These are phyloP conservation scores for Penicillium sp. DNA, from an alignment of 2,329 filamentous ascomycete genomes.

Conservation along the genomic window DNA sequence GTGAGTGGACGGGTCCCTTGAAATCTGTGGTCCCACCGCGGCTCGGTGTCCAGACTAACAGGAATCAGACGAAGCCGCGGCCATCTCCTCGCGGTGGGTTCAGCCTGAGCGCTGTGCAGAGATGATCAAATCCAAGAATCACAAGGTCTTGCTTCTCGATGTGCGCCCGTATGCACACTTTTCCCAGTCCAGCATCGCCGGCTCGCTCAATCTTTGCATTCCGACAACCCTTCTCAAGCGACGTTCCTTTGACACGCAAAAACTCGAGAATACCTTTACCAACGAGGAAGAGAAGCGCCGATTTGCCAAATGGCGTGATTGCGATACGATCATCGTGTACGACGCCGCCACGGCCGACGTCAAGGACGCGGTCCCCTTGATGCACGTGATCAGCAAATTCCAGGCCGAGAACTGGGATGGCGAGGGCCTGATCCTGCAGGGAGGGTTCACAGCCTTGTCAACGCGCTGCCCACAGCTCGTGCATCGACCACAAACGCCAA, in stretches of 20 bases:
- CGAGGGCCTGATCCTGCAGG: slow-evolving; percentile 66
- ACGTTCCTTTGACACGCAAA: slow-evolving; percentile 81
- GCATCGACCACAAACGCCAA: slow-evolving; percentile 19
- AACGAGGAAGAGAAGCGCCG: slow-evolving; percentile 60
- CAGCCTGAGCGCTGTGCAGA: slow-evolving; percentile 50
- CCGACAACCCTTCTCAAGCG: slow-evolving; percentile 90
- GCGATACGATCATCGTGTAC: slow-evolving; percentile 77
- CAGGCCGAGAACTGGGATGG: slow-evolving; percentile 74
- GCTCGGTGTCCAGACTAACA: slow-evolving; percentile 1
- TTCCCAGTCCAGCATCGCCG: slow-evolving; percentile 63
- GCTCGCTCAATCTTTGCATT: slow-evolving; percentile 88
- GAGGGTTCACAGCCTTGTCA: slow-evolving; percentile 73
- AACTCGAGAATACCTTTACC: slow-evolving; percentile 80
- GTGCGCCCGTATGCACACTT: slow-evolving; percentile 82
- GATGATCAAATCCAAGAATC: slow-evolving; percentile 48
- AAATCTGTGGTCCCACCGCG: not conserved
- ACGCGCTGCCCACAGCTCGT: slow-evolving; percentile 54
- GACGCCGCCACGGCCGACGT: slow-evolving; percentile 69
- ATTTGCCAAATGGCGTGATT: slow-evolving; percentile 70
- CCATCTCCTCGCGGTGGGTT: slow-evolving; percentile 36
- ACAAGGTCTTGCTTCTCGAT: slow-evolving; percentile 67
- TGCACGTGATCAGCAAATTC: slow-evolving; percentile 93
- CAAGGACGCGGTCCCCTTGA: slow-evolving; percentile 71
- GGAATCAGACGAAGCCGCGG: not conserved
- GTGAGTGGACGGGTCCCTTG: slow-evolving; percentile 4